Conservation (phyloP, 768 basidiomycete genomes). For the Kwoniella mangroviensis region DNA sequence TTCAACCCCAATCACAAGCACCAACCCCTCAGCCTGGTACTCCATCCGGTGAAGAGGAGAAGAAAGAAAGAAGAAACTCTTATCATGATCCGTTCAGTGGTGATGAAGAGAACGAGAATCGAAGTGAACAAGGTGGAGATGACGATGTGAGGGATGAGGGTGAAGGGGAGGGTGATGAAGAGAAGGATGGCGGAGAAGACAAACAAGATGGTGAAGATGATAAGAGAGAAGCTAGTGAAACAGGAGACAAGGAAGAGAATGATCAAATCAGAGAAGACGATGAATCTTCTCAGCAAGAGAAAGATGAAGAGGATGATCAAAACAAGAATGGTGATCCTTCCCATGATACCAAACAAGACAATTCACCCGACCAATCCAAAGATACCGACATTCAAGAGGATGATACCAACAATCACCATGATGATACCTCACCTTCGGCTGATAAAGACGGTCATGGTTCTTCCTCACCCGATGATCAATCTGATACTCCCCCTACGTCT, state of each 20-base stretch:
- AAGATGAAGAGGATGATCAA: not conserved
- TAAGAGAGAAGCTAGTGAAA: not conserved
- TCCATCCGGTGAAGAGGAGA: constrained; percentile 11
- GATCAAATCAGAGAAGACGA: not conserved
- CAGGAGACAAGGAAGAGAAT: not conserved
- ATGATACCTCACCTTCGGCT: not conserved
- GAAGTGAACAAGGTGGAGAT: not conserved
- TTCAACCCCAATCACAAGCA: not conserved
- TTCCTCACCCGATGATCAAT: not conserved
- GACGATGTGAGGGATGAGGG: not conserved
- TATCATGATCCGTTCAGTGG: constrained; percentile 9
- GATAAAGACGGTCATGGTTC: not conserved
- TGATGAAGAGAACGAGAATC: constrained; percentile 3
- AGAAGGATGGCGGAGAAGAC: not conserved
- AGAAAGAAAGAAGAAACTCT: constrained; percentile 5
- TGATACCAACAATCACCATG: not conserved
- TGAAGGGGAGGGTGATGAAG: not conserved
- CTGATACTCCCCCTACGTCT: not conserved
- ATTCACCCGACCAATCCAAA: not conserved
- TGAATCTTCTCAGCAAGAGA: not conserved
- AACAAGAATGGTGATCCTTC: too few relatives aligned
- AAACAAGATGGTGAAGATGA: not conserved
- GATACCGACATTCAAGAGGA: not conserved
- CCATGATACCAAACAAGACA: too few relatives aligned
- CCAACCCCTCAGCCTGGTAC: not conserved